Base-by-base conservation (phyloP, 108 stramenopile genomes). In the Fragilaria radians region DNA sequence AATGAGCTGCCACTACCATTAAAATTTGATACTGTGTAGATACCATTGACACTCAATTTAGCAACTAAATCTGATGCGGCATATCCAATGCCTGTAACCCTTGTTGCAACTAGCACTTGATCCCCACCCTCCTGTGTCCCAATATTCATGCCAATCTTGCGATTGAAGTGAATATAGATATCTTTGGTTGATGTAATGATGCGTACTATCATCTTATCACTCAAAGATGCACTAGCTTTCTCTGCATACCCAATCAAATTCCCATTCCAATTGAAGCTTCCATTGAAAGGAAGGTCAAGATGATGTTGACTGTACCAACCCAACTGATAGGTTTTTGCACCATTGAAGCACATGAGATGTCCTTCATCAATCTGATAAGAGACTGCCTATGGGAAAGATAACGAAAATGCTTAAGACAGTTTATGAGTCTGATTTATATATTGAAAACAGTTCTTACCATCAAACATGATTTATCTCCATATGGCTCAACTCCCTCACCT, bases 391-490 rank as follows among this genome's bases (percentile, higher is more conserved):
- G 66, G 46, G n/a, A n/a, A n/a, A n/a, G n/a, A 48, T 63, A 45
- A 17, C 9, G 17, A 45, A 45, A 17, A 14, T 18, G 9, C 52
- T 28, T 23, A n/a, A 14, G 26, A 5, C 0, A 53, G 11, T n/a
- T n/a, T n/a, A n/a, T n/a, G n/a, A n/a, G n/a, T n/a, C n/a, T n/a
- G n/a, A n/a, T n/a, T n/a, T n/a, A n/a, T n/a, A n/a, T n/a, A n/a
- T n/a, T n/a, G n/a, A n/a, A n/a, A n/a, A n/a, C n/a, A n/a, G n/a
- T n/a, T 3, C 47, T 48, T 1, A 32, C 65, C 65, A 66, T 66
- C 18, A 46, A 29, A 14, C 74, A 73, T 21, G 70, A 61, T 51
- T 79, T 76, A 56, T 83, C 82, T 11, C 71, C 77, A 56, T 82
- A 80, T 26, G 30, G 14, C 11, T 55, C 28, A 14, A 27, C 34